Evolutionary conservation across 2,329 filamentous ascomycete genomes (phyloP), one percentile per base, ranked within the genome.

Genomic region (Monilinia aucupariae): DNA sequence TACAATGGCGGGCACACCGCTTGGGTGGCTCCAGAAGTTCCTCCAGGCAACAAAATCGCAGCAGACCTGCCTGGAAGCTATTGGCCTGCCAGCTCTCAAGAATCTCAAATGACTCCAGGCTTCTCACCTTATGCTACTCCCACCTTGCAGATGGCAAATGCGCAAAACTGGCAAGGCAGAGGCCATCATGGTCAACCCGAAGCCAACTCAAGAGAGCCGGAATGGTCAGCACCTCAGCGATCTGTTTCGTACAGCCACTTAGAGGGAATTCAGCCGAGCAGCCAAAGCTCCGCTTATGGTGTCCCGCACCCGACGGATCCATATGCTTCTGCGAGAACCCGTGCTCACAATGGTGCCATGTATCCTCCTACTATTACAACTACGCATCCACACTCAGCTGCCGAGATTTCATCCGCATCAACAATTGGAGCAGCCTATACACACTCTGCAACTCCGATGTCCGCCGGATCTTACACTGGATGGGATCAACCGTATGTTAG

Each of bases 1-100:
- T 71, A 72, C 51, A 64, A 60, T 25, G 67, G 67, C 48, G 68
- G 67, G n/a, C 52, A 66, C 27, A 67, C 70, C 50, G 71, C 70
- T 65, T 72, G 71, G 71, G 70, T 72, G 68, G 70, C 67, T 52
- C 64, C 71, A 39, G 69, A 73, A 62, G 65, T 68, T 39, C 70
- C 69, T 27, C 68, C 71, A 47, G 65, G 64, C n/a, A 64, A 78
- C 15, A 81, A 80, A 64, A 62, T 65, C 27, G 70, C 77, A 10
- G 74, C 74, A 47, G 79, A 80, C 32, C 67, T 79, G 64, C 55
- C 70, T 13, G 77, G 74, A 63, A 66, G 75, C 12, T 74, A 76
- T 15, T 86, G 82, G 83, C 75, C 78, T 64, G 72, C 77, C 8
- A 83, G 80, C 68, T 71, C 80, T 12, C 76, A 80, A 49, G 81